Base-by-base conservation (phyloP, 73 alveolate genomes). In the Diophrys appendiculata region DNA sequence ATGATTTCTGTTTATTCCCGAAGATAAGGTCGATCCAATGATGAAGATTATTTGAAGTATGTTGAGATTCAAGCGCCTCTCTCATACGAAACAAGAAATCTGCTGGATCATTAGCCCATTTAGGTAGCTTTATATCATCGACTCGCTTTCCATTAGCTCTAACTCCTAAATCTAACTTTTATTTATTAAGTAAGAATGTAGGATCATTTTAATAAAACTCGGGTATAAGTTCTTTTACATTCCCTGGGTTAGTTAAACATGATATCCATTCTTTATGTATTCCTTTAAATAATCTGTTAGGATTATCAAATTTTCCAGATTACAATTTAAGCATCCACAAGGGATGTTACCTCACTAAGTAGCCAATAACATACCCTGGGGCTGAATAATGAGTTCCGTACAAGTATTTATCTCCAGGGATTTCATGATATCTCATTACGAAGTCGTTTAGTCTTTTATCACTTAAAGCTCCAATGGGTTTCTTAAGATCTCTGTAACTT, bases 331-430 rank as follows among this genome's bases (percentile, higher is more conserved):
- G 83, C 99, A 97, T 97, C 91, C 93, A 96, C 73, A 91, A 82
- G 0, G 99, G 99, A 53, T 85, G 76, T 35, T 91, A 56, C 77
- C 99, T 83, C 25, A 97, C 97, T 64, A 96, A 82, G 88, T 94
- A 97, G 0, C 99, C 98, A 27, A 97, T 96, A 0, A 96, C 99
- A 85, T 97, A 96, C 0, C 99, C 99, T 2, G 99, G 99, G 24
- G 99, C 96, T 31, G 99, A 95, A 88, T 98, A 98, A 86, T 97
- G 99, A 0, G 99, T 97, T 33, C 99, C 99, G 89, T 98, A 98
- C 35, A 98, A 91, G 90, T 96, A 98, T 84, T 96, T 96, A 43
- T 92, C 94, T 0, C 87, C 89, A 0, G 96, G 93, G 90, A 90
- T 87, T 68, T 93, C 98, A 64, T 84, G 78, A 76, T 83, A 93